Evolutionary conservation across 169 alveolate species (phyloP), one percentile per base, ranked within the genome.

Genomic region (Cryptosporidium meleagridis): DNA sequence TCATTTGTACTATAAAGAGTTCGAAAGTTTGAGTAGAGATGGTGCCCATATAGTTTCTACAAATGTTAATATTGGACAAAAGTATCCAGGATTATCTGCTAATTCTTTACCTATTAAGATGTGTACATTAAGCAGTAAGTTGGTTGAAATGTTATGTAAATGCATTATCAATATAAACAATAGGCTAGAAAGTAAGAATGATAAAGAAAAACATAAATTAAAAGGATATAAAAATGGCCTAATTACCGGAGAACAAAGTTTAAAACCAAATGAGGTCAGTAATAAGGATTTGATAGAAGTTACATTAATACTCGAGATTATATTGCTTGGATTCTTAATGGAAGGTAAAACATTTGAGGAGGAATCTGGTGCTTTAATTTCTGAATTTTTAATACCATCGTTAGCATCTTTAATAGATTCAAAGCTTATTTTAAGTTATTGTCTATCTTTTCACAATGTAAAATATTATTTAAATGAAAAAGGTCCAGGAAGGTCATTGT

Each of bases 381-480:
- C 53, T 26, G 75, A 65, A 3, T 41, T 18, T 65, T 23, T 80
- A 16, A 44, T 80, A 21, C 89, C 75, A 21, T 80, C 69, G 12
- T n/a, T 80, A 51, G 68, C 89, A 16, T 61, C 89, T 6, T 23
- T 80, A 44, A 18, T 65, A 37, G 75, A 80, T 62, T 29, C 72
- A 12, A 41, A 80, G 53, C 9, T 65, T 29, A 53, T 62, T 26
- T n/a, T 39, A 12, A 59, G 33, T 8, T 59, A 41, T 80, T 67
- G 89, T 4, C 16, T 80, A 26, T 62, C 65, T 16, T 62, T 61
- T 44, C 89, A 80, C 23, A 80, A 80, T 62, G 89, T 65, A 41
- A 80, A 48, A 10, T 80, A 80, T 31, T 80, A 80, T 80, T 48
- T 37, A 23, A 44, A 61, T 44, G 48, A 65, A 26, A 31, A 26